Evolutionary conservation across 2,329 filamentous ascomycete genomes (phyloP).

Genomic region (Pseudogymnoascus sp.): DNA sequence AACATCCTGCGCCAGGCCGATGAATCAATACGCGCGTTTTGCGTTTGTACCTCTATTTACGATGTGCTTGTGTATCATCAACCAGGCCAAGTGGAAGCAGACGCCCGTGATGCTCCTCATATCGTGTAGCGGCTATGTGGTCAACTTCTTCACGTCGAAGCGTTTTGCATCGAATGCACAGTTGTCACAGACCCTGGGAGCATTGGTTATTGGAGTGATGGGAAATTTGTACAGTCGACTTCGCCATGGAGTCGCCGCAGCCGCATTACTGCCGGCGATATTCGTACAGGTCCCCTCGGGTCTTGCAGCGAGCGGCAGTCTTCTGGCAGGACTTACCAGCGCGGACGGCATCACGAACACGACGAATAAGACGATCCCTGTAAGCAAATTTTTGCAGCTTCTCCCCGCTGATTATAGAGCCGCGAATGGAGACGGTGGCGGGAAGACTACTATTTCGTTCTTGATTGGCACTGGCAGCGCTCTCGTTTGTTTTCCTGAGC

Average conservation of each 20-base stretch:
- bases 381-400: constrained; percentile 4
- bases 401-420: background rate
- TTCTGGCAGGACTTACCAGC: constrained; percentile 50
- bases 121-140: constrained; percentile 64
- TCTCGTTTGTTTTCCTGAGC: constrained; percentile 16
- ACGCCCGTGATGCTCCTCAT: constrained; percentile 71
- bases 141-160: constrained; percentile 64
- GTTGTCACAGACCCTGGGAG: constrained; percentile 69
- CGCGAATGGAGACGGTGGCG: background rate
- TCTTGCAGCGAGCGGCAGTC: constrained; percentile 52
- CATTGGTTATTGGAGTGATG: constrained; percentile 66
- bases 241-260: constrained; percentile 62
- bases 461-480: constrained; percentile 1
- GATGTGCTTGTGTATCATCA: constrained; percentile 65
- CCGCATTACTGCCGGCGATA: constrained; percentile 79
- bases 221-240: constrained; percentile 69
- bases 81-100: constrained; percentile 76
- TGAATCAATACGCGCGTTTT: constrained; percentile 52
- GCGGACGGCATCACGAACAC: constrained; percentile 46
- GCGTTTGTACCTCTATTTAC: constrained; percentile 69
- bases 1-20: constrained; percentile 39
- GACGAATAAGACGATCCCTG: constrained; percentile 15
- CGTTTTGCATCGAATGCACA: constrained; percentile 64
- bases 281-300: constrained; percentile 63
- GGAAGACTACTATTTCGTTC: background rate